Evolutionary conservation across 1,284 basidiomycete genomes (phyloP).

Genomic region (Bjerkandera adusta): DNA sequence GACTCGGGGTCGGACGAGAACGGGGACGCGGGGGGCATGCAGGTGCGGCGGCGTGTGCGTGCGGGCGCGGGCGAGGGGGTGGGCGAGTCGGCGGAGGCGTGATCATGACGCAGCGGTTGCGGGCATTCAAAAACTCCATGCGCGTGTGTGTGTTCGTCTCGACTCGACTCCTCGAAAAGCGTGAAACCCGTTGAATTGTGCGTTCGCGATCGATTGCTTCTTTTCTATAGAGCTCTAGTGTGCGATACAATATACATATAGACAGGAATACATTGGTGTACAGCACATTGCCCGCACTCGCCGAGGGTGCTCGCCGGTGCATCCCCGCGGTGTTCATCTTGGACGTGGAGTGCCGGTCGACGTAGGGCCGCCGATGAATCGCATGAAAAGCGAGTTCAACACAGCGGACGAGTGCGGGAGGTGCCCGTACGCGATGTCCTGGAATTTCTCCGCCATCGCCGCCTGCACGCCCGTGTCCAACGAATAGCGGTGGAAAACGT

Average conservation of each 20-base stretch:
- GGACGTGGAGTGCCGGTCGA: background rate
- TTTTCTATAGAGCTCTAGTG: too few species aligned
- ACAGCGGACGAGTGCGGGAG: conserved; percentile 15
- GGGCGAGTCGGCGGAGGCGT: background rate
- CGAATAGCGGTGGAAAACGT: conserved; percentile 14
- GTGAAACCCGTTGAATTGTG: too few species aligned
- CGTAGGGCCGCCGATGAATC: conserved; percentile 6
- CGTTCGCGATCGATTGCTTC: too few species aligned
- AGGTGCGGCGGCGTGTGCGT: conserved; percentile 20
- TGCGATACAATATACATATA: too few species aligned
- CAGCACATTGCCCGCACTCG: too few species aligned
- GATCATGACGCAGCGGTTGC: too few species aligned
- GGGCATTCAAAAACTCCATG: too few species aligned
- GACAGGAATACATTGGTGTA: too few species aligned
- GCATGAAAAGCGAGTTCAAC: conserved; percentile 13
- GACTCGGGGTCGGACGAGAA: conserved; percentile 33
- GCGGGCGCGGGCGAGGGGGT: conserved; percentile 5
- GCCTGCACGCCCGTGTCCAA: conserved; percentile 10
- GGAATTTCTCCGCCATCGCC: conserved; percentile 11
- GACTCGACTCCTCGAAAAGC: too few species aligned
- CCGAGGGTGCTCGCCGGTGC: too few species aligned
- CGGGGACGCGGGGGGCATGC: conserved; percentile 18
- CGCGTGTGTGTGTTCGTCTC: too few species aligned
- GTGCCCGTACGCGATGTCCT: conserved; percentile 14
- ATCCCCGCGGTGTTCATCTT: too few species aligned